Evolutionary conservation across 176 grass and related monocot genomes (phyloP).

Genomic region (Cenchrus fungigraminus): DNA sequence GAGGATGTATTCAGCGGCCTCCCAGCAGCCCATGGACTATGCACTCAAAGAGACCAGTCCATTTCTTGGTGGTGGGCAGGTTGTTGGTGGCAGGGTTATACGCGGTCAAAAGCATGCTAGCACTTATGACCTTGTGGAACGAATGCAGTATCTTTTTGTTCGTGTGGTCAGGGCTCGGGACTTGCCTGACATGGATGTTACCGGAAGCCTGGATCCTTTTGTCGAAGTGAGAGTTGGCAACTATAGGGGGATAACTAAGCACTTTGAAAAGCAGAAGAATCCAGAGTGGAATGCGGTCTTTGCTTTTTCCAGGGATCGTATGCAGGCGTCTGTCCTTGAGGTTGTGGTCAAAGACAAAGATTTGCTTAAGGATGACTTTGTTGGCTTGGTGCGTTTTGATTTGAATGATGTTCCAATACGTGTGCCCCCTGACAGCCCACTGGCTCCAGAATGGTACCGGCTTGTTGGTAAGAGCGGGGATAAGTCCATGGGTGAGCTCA

Average conservation of each 20-base stretch:
- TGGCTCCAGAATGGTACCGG: slow-evolving; percentile 97
- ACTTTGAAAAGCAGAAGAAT: slow-evolving; percentile 92
- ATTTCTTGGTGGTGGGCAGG: slow-evolving; percentile 86
- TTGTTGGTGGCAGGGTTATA: slow-evolving; percentile 92
- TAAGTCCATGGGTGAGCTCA: slow-evolving; percentile 85
- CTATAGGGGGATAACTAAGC: slow-evolving; percentile 82
- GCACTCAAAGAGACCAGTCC: slow-evolving; percentile 97
- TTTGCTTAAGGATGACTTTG: slow-evolving; percentile 90
- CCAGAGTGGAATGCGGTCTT: slow-evolving; percentile 99
- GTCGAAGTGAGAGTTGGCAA: slow-evolving; percentile 93
- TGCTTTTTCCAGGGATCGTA: slow-evolving; percentile 90
- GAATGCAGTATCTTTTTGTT: slow-evolving; percentile 97
- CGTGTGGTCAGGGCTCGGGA: slow-evolving; percentile 97
- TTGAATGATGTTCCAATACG: slow-evolving; percentile 87
- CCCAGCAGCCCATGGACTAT: slow-evolving; percentile 89
- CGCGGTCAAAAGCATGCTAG: slow-evolving; percentile 76
- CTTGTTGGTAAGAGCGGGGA: slow-evolving; percentile 78
- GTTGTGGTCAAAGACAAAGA: slow-evolving; percentile 91
- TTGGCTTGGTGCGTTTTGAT: slow-evolving; percentile 87
- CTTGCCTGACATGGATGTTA: slow-evolving; percentile 79
- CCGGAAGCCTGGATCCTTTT: slow-evolving; percentile 96
- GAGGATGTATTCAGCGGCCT: slow-evolving; percentile 81
- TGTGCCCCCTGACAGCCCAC: slow-evolving; percentile 90
- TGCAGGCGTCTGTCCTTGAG: slow-evolving; percentile 86
- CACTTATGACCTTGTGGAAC: slow-evolving; percentile 96